phyloP scores from a whole-genome alignment of 768 basidiomycete genomes.

The Termitomyces sp. region DNA sequence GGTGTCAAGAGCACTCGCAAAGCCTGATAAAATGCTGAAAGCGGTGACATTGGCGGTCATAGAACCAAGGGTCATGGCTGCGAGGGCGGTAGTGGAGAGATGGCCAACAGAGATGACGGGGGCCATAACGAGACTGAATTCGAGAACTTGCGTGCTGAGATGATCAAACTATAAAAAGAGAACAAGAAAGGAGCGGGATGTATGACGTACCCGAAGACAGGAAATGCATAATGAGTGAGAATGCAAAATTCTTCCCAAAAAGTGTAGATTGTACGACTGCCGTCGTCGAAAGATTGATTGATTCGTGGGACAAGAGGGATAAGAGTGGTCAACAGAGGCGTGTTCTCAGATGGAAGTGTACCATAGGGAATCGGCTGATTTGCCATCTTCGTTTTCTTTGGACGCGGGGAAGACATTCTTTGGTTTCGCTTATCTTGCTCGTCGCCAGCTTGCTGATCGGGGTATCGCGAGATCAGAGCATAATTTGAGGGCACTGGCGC shows the following conservation, averaged over 20 bases:
- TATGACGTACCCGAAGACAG: constrained; percentile 58
- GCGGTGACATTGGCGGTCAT: constrained; percentile 74
- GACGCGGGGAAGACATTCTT: neutral
- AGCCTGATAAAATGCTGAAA: constrained; percentile 77
- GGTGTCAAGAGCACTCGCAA: constrained; percentile 84
- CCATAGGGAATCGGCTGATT: constrained; percentile 7
- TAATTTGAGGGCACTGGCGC: constrained; percentile 63
- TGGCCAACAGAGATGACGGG: constrained; percentile 89
- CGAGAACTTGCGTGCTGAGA: constrained; percentile 67
- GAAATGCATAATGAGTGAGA: constrained; percentile 58
- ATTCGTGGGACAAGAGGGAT: constrained; percentile 55
- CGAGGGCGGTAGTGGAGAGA: constrained; percentile 83
- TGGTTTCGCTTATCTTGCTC: constrained; percentile 1
- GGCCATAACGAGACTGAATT: constrained; percentile 81
- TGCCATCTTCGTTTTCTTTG: constrained; percentile 8
- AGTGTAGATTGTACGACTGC: constrained; percentile 22
- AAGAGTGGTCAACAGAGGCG: constrained; percentile 51
- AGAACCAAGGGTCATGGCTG: constrained; percentile 69
- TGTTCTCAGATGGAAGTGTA: constrained; percentile 36
- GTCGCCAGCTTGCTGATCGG: constrained; percentile 22
- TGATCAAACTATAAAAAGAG: neutral
- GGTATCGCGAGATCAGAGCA: constrained; percentile 51
- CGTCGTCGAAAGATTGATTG: constrained; percentile 37
- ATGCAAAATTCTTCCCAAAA: constrained; percentile 57
- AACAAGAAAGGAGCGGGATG: neutral